Percentiles rank a stretch among this genome's conserved stretches.
These are phyloP conservation scores for Poronia punctata DNA, from an alignment of 495 filamentous ascomycete genomes.

Conservation along the genomic window DNA sequence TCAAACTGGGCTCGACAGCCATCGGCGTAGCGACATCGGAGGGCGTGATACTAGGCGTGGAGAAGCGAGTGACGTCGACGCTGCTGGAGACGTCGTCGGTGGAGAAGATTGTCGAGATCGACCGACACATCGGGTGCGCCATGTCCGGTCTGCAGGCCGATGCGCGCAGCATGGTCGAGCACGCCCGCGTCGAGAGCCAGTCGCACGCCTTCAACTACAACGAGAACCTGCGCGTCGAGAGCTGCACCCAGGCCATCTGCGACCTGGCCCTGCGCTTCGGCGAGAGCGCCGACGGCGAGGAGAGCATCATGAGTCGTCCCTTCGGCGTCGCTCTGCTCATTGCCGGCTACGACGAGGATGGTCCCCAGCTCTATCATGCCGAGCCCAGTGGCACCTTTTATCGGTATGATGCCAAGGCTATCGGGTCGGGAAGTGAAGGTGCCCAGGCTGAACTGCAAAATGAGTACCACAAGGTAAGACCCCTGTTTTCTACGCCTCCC, in stretches of 20 bases:
- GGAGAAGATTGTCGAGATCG: conserved; percentile 99
- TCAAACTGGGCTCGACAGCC: conserved; percentile 97
- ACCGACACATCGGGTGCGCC: conserved; percentile 95
- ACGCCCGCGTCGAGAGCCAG: conserved; percentile 94
- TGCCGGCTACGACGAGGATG: conserved; percentile 95
- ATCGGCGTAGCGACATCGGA: conserved; percentile 93
- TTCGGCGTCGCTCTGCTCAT: conserved; percentile 97
- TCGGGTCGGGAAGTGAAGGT: conserved; percentile 91
- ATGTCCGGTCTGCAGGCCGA: conserved; percentile 98
- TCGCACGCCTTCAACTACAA: conserved; percentile 96
- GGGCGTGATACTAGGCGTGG: conserved; percentile 92
- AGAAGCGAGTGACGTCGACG: conserved; percentile 96
- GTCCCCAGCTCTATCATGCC: conserved; percentile 93
- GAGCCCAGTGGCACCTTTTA: conserved; percentile 98
- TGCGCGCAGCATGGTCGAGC: conserved; percentile 92
- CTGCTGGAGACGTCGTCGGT: conserved; percentile 95
- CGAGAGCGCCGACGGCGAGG: conserved; percentile 95
- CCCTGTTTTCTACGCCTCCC: background rate
- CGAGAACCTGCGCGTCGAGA: conserved; percentile 88
- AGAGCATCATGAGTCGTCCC: conserved; percentile 93
- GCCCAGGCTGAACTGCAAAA: conserved; percentile 97
- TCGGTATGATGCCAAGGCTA: conserved; percentile 97
- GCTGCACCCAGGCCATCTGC: conserved; percentile 97
- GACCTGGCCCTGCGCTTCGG: conserved; percentile 94
- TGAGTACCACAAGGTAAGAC: conserved; percentile 79